Evolutionary conservation across 306 rosid species (phyloP).

Genomic region (Luffa aegyptiaca): DNA sequence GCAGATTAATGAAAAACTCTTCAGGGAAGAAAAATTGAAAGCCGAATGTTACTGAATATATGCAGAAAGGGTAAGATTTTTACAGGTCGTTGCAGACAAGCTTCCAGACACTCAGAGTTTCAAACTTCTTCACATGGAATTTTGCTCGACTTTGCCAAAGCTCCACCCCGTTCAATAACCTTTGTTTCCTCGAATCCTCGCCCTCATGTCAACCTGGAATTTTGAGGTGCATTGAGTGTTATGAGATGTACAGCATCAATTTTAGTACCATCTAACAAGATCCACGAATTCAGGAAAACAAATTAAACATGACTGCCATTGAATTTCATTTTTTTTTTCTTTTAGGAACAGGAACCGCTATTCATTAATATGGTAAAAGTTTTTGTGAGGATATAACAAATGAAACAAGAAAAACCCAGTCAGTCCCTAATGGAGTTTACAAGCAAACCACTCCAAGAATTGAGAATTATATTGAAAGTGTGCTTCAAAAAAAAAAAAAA

Average conservation of each 20-base stretch:
- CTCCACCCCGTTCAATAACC: conserved; percentile 24
- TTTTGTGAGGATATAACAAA: not conserved
- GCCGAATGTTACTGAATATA: not conserved
- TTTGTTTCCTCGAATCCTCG: conserved; percentile 43
- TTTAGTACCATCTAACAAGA: not conserved
- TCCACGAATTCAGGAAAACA: not conserved
- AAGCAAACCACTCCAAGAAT: not conserved
- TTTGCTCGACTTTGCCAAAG: not conserved
- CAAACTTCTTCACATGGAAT: not conserved
- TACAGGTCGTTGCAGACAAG: not conserved
- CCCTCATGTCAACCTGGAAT: conserved; percentile 52
- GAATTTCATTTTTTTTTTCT: not conserved
- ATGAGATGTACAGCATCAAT: not conserved
- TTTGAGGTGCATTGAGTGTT: not conserved
- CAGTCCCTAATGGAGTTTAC: not conserved
- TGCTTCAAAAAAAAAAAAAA: too few relatives aligned
- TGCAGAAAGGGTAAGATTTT: conserved; percentile 1
- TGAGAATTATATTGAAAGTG: not conserved
- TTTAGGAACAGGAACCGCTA: not conserved
- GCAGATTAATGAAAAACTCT: not conserved
- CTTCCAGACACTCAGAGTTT: not conserved
- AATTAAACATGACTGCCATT: not conserved
- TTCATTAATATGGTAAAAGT: not conserved
- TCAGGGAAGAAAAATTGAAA: not conserved
- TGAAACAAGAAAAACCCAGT: not conserved